Base-by-base conservation (phyloP, 2,329 filamentous ascomycete genomes). In the Teratosphaeria zuluensis region DNA sequence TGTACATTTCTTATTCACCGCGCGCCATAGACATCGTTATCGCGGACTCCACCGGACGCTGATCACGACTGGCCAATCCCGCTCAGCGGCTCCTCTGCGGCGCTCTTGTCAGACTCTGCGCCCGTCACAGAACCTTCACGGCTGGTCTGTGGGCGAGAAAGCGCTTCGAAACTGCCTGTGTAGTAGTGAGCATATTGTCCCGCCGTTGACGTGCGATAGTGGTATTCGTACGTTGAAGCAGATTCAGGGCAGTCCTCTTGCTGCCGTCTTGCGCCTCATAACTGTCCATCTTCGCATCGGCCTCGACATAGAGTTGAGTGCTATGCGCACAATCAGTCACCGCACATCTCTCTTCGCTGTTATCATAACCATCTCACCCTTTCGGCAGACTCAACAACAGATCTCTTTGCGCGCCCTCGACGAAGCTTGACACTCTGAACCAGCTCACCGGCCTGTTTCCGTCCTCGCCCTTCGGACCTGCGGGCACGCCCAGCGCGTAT, bases 361-460 rank as follows among this genome's bases (percentile, higher is more conserved):
- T 11, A 38, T 31, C 35, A 11, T n/a, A 12, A 19, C 48, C 30
- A 19, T n/a, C 89, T 73, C 77, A 96, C 89, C 92, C 92, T 80
- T 96, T 97, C 57, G 84, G 84, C 74, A 96, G 75, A 68, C 76
- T 78, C 70, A 89, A 76, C 66, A 96, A 72, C 69, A 83, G 87
- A 63, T 96, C 89, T 69, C 86, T 85, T 72, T 82, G 79, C 55
- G 81, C 75, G 12, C 87, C 89, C 64, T 89, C 85, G 56, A 77
- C 67, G 72, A 97, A 97, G 76, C 81, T 84, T 35, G 85, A 80
- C 58, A 97, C 80, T 59, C 81, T 81, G 81, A 95, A 97, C 88
- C 89, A 97, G 79, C 87, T 94, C 32, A 88, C 89, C 71, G 84
- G 81, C 70, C 84, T 80, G 75, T 89, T 88, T 24, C 71, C 71